These are phyloP conservation scores for Phoma sp. DNA, from an alignment of 2,329 filamentous ascomycete species.

Conservation along the genomic window DNA sequence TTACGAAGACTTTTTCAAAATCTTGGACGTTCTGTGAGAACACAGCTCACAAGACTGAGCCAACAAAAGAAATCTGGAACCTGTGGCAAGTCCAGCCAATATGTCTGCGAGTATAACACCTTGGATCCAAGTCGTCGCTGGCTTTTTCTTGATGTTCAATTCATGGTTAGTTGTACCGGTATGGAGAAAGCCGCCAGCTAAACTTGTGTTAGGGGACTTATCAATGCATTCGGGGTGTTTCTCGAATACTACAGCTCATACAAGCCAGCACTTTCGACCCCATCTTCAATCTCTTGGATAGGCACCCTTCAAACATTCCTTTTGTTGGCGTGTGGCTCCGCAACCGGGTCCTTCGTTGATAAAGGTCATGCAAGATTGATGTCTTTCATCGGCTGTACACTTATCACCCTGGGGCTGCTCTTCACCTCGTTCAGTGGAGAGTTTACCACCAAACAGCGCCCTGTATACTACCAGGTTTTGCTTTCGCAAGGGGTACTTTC, in stretches of 20 bases:
- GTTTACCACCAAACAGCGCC: conserved; percentile 5
- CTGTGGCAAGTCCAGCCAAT: not conserved
- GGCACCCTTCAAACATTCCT: conserved; percentile 46
- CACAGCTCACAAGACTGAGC: too few species aligned
- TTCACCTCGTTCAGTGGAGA: conserved; percentile 57
- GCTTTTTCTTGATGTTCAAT: conserved; percentile 24
- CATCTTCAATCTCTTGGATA: conserved; percentile 57
- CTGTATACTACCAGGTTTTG: conserved; percentile 52
- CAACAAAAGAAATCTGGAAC: too few species aligned
- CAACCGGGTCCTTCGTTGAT: conserved; percentile 20
- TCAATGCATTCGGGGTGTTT: conserved; percentile 35
- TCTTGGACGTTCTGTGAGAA: too few species aligned
- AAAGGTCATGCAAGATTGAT: conserved; percentile 17
- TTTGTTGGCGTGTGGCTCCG: conserved; percentile 18
- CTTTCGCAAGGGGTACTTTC: conserved; percentile 30
- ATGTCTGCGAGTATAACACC: conserved; percentile 1
- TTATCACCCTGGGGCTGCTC: conserved; percentile 54
- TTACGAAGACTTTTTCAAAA: too few species aligned
- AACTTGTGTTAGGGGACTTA: conserved; percentile 15
- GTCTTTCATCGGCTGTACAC: conserved; percentile 40
- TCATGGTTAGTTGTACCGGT: conserved; percentile 12
- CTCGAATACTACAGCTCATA: conserved; percentile 35
- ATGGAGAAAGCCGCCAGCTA: not conserved
- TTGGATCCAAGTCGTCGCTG: conserved; percentile 17
- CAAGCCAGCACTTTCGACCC: conserved; percentile 18